These are phyloP conservation scores for Ceratobasidium sp. DNA, from an alignment of 1,284 basidiomycete genomes.

Conservation along the genomic window DNA sequence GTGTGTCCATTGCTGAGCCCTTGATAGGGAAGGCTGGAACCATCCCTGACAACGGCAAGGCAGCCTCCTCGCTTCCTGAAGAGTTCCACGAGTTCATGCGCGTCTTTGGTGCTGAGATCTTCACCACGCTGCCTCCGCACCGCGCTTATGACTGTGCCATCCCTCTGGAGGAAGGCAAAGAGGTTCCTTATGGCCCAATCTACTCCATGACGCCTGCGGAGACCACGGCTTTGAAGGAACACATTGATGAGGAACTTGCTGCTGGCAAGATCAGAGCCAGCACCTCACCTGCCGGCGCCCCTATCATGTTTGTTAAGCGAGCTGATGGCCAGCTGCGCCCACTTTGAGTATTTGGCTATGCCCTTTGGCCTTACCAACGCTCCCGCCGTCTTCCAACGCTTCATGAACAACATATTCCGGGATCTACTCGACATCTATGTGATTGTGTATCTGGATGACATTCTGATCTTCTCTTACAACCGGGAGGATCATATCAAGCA, in stretches of 20 bases:
- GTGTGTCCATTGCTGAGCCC: not conserved
- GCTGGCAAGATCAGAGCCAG: not conserved
- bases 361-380: slow-evolving; percentile 51
- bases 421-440: slow-evolving; percentile 40
- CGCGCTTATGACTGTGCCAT: not conserved
- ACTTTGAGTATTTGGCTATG: slow-evolving; percentile 60
- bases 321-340: slow-evolving; percentile 49
- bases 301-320: no score
- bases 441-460: slow-evolving; percentile 46
- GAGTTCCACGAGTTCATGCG: not conserved
- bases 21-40: no score
- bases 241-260: slow-evolving; percentile 1
- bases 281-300: not conserved
- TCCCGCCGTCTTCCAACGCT: slow-evolving; percentile 57
- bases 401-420: slow-evolving; percentile 48
- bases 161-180: not conserved
- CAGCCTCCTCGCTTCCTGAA: not conserved
- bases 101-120: not conserved
- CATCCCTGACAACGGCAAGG: no score
- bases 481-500: slow-evolving; percentile 1
- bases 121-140: not conserved
- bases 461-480: slow-evolving; percentile 34
- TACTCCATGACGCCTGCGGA: not conserved
- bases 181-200: not conserved
- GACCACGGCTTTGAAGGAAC: not conserved